Evolutionary conservation across 108 stramenopile species (phyloP).

Genomic region (Cylindrotheca closterium): DNA sequence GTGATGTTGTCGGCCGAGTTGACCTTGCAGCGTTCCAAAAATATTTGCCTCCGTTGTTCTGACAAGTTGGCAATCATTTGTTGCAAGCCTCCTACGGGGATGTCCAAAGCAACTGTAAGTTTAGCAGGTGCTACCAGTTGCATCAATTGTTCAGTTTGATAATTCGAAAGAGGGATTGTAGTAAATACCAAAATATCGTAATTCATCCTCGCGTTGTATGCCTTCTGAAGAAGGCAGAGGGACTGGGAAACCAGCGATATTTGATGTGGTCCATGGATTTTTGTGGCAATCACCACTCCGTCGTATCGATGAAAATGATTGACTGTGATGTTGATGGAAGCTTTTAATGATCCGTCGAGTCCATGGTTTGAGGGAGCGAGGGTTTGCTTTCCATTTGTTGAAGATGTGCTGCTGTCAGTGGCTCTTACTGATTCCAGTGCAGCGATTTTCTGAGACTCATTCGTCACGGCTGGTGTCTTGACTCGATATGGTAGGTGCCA

Average conservation of each 20-base stretch:
- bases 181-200: slow-evolving; percentile 14
- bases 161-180: neutral
- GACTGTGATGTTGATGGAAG: neutral
- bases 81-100: neutral
- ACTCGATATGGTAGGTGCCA: too few relatives aligned
- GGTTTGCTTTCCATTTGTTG: neutral
- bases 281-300: slow-evolving; percentile 13
- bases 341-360: neutral
- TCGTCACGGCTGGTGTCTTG: neutral
- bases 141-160: neutral
- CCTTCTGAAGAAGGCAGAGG: slow-evolving; percentile 34
- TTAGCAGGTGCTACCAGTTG: slow-evolving; percentile 1
- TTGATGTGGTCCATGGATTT: slow-evolving; percentile 9
- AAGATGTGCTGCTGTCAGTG: neutral
- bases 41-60: neutral
- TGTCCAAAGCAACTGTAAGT: slow-evolving; percentile 3
- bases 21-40: slow-evolving; percentile 9
- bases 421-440: neutral
- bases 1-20: neutral
- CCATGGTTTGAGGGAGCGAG: neutral
- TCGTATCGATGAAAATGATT: slow-evolving; percentile 10
- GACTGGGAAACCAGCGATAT: slow-evolving; percentile 8
- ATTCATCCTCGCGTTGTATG: slow-evolving; percentile 29
- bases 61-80: slow-evolving; percentile 7
- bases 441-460: neutral